A percentile compares a stretch with the other conserved stretches of the same genome.
These are phyloP conservation scores for Nelumbo lutea DNA, from an alignment of 164 flowering plant species.

Conservation along the genomic window DNA sequence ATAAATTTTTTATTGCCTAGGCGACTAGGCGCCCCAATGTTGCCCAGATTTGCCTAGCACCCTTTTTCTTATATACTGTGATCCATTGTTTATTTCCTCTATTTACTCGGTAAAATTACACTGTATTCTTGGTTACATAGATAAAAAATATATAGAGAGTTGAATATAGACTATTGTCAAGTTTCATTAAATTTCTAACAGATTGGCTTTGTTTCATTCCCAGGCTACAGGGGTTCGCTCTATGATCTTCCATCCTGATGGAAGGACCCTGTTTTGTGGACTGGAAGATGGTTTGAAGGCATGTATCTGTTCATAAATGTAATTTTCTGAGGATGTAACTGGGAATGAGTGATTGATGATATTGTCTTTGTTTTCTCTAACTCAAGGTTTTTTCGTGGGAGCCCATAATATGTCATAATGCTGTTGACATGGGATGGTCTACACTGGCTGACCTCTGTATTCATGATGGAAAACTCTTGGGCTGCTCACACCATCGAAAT, in stretches of 20 bases:
- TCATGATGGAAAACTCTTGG: conserved; percentile 71
- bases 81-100: neutral
- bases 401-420: conserved; percentile 77
- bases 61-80: neutral
- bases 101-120: neutral
- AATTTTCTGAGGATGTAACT: neutral
- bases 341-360: neutral
- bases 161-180: neutral
- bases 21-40: too few species aligned
- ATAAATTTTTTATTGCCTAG: too few species aligned
- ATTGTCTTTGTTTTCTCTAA: conserved; percentile 2
- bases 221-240: conserved; percentile 79
- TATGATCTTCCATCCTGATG: conserved; percentile 80
- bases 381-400: conserved; percentile 88
- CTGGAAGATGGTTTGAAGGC: conserved; percentile 77
- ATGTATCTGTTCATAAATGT: conserved; percentile 6
- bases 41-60: neutral
- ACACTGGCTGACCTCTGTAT: conserved; percentile 71
- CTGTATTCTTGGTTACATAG: neutral
- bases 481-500: conserved; percentile 65
- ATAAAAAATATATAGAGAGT: neutral
- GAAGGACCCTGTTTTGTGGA: conserved; percentile 78
- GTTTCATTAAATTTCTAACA: neutral
- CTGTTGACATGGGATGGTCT: conserved; percentile 86
- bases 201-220: conserved; percentile 11